These are phyloP conservation scores for Solanum stenotomum DNA, from an alignment of 257 asterid species.

Conservation along the genomic window DNA sequence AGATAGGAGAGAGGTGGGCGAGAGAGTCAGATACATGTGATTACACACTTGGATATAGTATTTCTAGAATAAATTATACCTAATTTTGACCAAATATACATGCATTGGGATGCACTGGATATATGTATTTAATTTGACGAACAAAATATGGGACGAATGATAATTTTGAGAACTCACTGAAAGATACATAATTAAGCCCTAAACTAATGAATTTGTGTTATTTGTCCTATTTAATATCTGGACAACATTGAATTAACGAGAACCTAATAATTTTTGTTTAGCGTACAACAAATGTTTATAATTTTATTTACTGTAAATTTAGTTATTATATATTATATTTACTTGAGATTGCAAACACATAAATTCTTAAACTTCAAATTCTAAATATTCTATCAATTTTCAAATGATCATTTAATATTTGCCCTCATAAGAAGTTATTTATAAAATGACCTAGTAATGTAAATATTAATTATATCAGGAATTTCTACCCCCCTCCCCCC, in stretches of 20 bases:
- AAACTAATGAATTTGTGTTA: too few relatives aligned
- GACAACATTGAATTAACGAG: too few relatives aligned
- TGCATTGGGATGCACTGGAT: too few relatives aligned
- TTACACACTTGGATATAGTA: neutral
- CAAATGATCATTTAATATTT: neutral
- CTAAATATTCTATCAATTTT: neutral
- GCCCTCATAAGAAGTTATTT: neutral
- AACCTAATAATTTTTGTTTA: too few relatives aligned
- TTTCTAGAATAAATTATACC: neutral
- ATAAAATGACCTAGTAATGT: neutral
- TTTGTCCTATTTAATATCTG: too few relatives aligned
- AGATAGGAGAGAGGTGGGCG: neutral
- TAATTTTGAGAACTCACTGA: neutral
- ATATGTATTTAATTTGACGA: too few relatives aligned
- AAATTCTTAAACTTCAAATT: neutral
- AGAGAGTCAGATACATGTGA: neutral
- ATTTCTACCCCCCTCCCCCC: neutral
- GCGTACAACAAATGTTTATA: too few relatives aligned
- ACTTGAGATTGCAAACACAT: neutral
- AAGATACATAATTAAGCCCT: neutral
- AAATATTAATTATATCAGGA: neutral
- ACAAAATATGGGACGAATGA: too few relatives aligned
- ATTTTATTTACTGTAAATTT: neutral
- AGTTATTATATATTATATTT: neutral
- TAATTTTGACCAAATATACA: too few relatives aligned